Percentiles rank a stretch among this genome's conserved stretches.
Evolutionary conservation across 371 early-diverging fungal species (phyloP).

Genomic region (Lichtheimia ornata): DNA sequence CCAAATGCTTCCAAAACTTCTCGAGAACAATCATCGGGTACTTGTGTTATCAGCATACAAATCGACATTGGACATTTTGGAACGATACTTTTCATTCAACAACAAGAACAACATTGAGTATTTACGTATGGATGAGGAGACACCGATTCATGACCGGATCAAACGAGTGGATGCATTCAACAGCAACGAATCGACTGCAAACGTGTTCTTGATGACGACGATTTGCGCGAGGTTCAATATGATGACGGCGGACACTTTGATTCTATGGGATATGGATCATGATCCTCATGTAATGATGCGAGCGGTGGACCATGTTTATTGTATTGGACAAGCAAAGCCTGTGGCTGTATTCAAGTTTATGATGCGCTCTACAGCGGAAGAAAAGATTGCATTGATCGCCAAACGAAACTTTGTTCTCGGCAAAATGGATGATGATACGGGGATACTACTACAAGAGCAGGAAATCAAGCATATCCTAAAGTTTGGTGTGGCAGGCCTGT

Average conservation of each 20-base stretch:
- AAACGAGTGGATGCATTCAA: conserved; percentile 84
- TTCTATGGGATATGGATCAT: conserved; percentile 94
- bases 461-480: conserved; percentile 76
- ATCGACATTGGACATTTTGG: conserved; percentile 61
- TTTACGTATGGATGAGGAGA: conserved; percentile 83
- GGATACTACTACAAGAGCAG: conserved; percentile 55
- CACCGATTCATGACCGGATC: conserved; percentile 66
- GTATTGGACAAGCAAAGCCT: conserved; percentile 91
- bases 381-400: conserved; percentile 81
- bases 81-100: conserved; percentile 67
- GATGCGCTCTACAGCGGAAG: conserved; percentile 72
- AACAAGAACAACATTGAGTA: conserved; percentile 50
- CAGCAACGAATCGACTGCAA: conserved; percentile 66
- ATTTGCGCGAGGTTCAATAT: conserved; percentile 96
- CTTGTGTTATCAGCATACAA: conserved; percentile 80
- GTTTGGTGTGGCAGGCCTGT: conserved; percentile 81
- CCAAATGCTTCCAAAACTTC: conserved; percentile 63
- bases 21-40: conserved; percentile 61
- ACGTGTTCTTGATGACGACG: conserved; percentile 83
- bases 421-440: conserved; percentile 78
- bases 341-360: conserved; percentile 87
- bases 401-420: conserved; percentile 86
- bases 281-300: conserved; percentile 93
- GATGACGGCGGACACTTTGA: conserved; percentile 91
- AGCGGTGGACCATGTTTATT: conserved; percentile 91